Evolutionary conservation across 345 rosid species (phyloP), one percentile per base, ranked within the genome.

Genomic region (Arabis hirsuta): DNA sequence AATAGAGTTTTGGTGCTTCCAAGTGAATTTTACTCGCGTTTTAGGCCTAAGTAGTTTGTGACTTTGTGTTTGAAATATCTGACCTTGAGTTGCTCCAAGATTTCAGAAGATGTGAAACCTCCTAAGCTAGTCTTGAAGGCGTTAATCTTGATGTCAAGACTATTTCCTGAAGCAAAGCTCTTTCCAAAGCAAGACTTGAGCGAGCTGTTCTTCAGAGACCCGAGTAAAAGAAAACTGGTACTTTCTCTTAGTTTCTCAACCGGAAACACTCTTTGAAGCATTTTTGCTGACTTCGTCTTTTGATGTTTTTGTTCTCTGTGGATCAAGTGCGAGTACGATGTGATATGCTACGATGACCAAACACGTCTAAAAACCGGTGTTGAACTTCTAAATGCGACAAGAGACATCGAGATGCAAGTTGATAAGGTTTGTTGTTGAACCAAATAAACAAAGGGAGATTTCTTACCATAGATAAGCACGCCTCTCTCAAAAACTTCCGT

Each of bases 151-250:
- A 24, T 88, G 80, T 81, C 98, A 5, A 82, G 78, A 36, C 54
- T 85, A 26, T 47, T 86, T 67, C 98, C 97, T 0, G 88, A 86
- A 78, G 98, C 96, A 55, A 94, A 94, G 92, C 92, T 94, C 67
- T 59, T 89, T 61, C 97, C 97, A 1, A 81, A 81, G 76, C 71
- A 65, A 64, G 97, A 89, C 73, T 80, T 94, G 31, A 78, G 92
- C 12, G 87, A 84, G 61, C 78, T 89, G 58, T 79, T 83, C 79
- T 81, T 94, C 84, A 80, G 97, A 69, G 96, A 91, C 72, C 82
- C 65, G 20, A 82, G 61, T 69, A 91, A 91, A 80, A 77, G 88
- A 72, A 78, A 91, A 83, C 65, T 87, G 91, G 98, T 91, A 68
- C 12, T 13, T 14, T 52, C 61, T 20, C 62, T 42, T 12, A 14